Evolutionary conservation across 2,329 filamentous ascomycete species (phyloP).

Genomic region (Sporothrix euskadiensis): DNA sequence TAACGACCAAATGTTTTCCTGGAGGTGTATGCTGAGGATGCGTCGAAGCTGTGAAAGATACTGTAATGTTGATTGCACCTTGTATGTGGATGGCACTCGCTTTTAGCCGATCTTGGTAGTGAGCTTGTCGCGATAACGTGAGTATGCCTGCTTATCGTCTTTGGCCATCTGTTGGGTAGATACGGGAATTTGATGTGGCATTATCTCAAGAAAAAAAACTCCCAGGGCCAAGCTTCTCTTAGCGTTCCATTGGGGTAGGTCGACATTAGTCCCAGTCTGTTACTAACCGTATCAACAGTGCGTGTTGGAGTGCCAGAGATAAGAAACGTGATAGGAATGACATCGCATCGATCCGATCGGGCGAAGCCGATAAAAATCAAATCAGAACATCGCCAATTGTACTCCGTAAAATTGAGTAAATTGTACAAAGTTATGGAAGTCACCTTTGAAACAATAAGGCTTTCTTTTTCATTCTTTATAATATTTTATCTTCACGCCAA

Average conservation of each 20-base stretch:
- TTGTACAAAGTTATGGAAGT: background rate
- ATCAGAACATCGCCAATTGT: background rate
- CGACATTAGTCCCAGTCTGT: too few relatives aligned
- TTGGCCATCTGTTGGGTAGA: background rate
- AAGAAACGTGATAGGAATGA: background rate
- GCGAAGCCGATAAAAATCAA: background rate
- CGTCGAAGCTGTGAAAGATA: background rate
- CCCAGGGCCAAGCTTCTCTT: too few relatives aligned
- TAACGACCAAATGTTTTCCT: background rate
- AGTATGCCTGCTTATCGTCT: too few relatives aligned
- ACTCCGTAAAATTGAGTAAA: too few relatives aligned
- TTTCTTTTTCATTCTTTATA: background rate
- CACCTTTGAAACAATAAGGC: background rate
- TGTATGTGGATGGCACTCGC: background rate
- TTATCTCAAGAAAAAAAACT: too few relatives aligned
- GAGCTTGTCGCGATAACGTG: background rate
- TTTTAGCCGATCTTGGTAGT: background rate
- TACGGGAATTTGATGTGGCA: background rate
- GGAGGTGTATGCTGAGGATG: too few relatives aligned
- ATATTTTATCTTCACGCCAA: background rate
- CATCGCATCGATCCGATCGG: constrained; percentile 1
- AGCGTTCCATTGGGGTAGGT: too few relatives aligned
- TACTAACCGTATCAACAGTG: background rate
- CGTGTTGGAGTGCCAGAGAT: background rate
- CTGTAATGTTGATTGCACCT: background rate